Base-by-base conservation (phyloP, 169 alveolate species). In the Plasmodium gallinaceum region DNA sequence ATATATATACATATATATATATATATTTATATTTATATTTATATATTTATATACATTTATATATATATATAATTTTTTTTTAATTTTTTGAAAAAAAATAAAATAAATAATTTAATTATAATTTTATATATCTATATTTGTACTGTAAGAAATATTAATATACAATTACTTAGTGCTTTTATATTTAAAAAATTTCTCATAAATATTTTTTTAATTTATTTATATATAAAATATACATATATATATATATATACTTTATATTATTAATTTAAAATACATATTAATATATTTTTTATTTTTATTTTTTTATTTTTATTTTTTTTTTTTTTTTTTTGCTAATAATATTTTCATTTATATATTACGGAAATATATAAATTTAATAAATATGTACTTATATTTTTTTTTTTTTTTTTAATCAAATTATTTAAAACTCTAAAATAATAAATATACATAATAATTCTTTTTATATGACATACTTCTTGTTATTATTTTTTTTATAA, bases 31-130 rank as follows among this genome's bases (percentile, higher is more conserved):
- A 18, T 68, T 37, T 32, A 58, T 62, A 78, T 48, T 18, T 73
- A 51, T 42, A 51, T n/a, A 58, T n/a, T 64, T 46, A 26, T 45
- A 22, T 65, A 70, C 10, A 54, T 64, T 64, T 42, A 14, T 51
- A 60, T 74, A 74, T 45, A 48, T 74, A 64, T 58, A 26, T 42
- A n/a, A n/a, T n/a, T n/a, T n/a, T n/a, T n/a, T n/a, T n/a, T n/a
- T n/a, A n/a, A n/a, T n/a, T n/a, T n/a, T n/a, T n/a, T n/a, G n/a
- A n/a, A n/a, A 52, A 48, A 71, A 51, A 26, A 48, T 18, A 43
- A 45, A 48, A 48, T 1, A 57, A 18, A 14, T 57, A 57, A 71
- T 71, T 71, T 71, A 71, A 71, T 71, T 71, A 71, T 51, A 48
- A 42, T 51, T 48, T 71, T 48, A 71, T 51, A 42, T 51, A 48